Base-by-base conservation (phyloP, 2,329 filamentous ascomycete species). In the Paracoccidioides brasiliensis region DNA sequence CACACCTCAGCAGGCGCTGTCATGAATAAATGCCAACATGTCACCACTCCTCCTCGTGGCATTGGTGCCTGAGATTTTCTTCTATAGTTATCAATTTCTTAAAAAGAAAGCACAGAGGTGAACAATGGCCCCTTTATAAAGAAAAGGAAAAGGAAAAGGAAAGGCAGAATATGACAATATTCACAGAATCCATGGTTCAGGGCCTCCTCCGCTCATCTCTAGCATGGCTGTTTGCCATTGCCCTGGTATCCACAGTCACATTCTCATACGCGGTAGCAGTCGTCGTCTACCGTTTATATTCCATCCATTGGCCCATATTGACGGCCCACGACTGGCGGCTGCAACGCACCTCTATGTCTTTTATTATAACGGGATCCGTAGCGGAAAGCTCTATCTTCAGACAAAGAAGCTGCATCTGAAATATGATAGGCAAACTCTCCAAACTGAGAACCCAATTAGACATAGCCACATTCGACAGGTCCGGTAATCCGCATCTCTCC, bases 281-380 rank as follows among this genome's bases (percentile, higher is more conserved):
- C 43, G 58, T 57, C 10, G 43, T 62, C 12, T 65, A 64, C 58
- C 63, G 65, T 9, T 50, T 67, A 15, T 65, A 61, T 41, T 68
- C 51, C 64, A 65, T 48, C 66, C 65, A n/a, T 57, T 67, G 14
- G 61, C 65, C 4, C 61, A 61, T 30, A 57, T 66, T 44, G 65
- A 64, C 7, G 66, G 66, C 1, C 65, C 66, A 38, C 53, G 62
- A n/a, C 56, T 63, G 35, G 66, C 64, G 10, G 61, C 60, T n/a
- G 35, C 60, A 45, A 59, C 53, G 56, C 35, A 45, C 43, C 43
- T 45, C 7, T 45, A 45, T 30, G 9, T 12, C 9, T 30, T 45
- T 22, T 45, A 45, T 22, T 7, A 45, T 7, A 45, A 45, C 22
- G 15, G 42, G 43, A 9, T 28, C n/a, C 8, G 43, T 22, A 9